Evolutionary conservation across 2,329 filamentous ascomycete species (phyloP), one percentile per base, ranked within the genome.

Genomic region (Juglanconis juglandina): DNA sequence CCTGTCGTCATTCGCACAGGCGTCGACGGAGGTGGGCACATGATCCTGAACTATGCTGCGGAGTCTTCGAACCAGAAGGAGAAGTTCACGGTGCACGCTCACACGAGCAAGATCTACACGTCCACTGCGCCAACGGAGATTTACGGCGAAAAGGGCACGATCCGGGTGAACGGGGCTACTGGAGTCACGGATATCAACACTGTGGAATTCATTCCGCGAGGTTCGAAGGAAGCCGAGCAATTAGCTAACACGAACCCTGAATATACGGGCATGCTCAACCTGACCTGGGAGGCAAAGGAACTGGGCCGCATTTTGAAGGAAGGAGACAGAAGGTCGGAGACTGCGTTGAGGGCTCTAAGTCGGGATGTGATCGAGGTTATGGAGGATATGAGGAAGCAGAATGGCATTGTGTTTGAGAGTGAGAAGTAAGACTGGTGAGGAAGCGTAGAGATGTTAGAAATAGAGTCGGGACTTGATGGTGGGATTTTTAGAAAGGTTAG

Each of bases 51-150:
- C 9, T 63, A 60, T 34, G 37, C 13, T 11, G 46, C 50, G 6
- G 58, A 60, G 34, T 44, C 58, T 7, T 63, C 61, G 11, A 60
- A 41, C 13, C 58, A 60, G 24, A 63, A 60, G 46, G 61, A 59
- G 11, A 58, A 54, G 46, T 63, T 63, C 54, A 63, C 54, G n/a
- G 61, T 60, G 2, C 58, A 63, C 13, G 54, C 46, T n/a, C 61
- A 63, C n/a, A 63, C 61, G 1, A 63, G 61, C 61, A 63, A 63
- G 58, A 63, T 63, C 6, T 63, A 63, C 53, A 63, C 61, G n/a
- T 63, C 61, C 32, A 55, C 58, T 13, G 58, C 61, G n/a, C 61
- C 61, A 3, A 60, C 61, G 1, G 61, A 63, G 50, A 63, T 63
- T 30, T 63, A 63, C 41, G 57, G 53, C 39, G 58, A 63, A 30